Base-by-base conservation (phyloP, 306 rosid species). In the Sophora flavescens region DNA sequence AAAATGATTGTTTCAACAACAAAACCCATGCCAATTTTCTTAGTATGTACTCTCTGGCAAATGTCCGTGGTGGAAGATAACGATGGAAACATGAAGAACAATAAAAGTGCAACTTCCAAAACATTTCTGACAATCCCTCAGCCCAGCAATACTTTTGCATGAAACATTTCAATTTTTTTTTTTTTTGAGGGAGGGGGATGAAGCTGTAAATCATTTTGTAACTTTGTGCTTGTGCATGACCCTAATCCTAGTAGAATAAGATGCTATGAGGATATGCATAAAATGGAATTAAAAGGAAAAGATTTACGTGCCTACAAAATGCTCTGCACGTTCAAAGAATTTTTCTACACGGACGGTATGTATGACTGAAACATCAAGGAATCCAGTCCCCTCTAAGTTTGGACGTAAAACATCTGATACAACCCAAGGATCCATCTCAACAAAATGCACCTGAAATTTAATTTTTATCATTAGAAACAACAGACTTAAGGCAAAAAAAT, bases 401-500 rank as follows among this genome's bases (percentile, higher is more conserved):
- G 96, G 97, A 53, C 86, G 87, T 68, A 95, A 81, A 72, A 95
- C 96, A 76, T 92, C 87, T 18, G 99, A 86, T 58, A 95, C 80
- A 48, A 95, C 97, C 99, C 99, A 95, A 59, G 97, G 97, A 86
- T 90, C 99, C 97, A 92, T 92, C 88, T 95, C 99, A 60, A 95
- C 91, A 82, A 95, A 95, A 78, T 95, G 99, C 53, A 87, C 99
- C 97, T 95, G 78, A 58, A 89, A 74, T 57, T 52, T 42, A 13
- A 30, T 68, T 63, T 59, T 63, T 56, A 79, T 44, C 58, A 70
- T 12, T 17, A 36, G 11, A 59, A 66, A 28, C 61, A 75, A 75
- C 12, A 56, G 65, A 76, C n/a, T 66, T 51, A 36, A 45, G 26
- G 63, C 6, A n/a, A 63, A 66, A 44, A 30, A n/a, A 36, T 14